phyloP scores from a whole-genome alignment of 495 filamentous ascomycete species.

The Articulospora tetracladia region DNA sequence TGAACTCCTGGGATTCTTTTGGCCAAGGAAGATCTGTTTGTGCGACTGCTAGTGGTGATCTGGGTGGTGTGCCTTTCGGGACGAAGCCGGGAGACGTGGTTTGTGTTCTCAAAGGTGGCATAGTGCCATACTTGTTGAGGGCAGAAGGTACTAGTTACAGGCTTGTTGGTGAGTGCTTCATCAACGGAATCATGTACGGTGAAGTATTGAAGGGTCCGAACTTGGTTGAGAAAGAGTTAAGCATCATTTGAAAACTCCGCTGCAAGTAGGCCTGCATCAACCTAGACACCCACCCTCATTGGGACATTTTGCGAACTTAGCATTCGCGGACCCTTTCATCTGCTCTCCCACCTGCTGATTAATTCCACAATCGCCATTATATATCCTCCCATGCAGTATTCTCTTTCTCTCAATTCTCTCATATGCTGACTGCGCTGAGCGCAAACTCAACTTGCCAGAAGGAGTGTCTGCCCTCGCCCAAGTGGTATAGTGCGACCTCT shows the following conservation, averaged over 20 bases:
- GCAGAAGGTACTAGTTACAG: neutral
- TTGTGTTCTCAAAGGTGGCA: neutral
- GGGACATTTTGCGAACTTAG: no score
- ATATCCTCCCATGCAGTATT: no score
- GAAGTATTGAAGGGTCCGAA: neutral
- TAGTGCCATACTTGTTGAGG: neutral
- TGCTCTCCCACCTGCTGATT: no score
- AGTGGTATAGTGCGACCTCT: no score
- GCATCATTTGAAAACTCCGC: neutral
- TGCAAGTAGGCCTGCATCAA: no score
- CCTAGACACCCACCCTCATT: no score
- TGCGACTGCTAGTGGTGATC: neutral
- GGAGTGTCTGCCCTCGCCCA: no score
- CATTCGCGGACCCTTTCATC: no score
- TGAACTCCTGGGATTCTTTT: neutral
- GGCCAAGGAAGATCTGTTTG: neutral
- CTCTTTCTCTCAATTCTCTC: no score
- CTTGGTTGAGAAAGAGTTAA: neutral
- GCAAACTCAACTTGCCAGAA: no score
- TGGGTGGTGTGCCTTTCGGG: neutral
- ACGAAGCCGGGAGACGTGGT: conserved; percentile 1
- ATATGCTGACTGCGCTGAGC: no score
- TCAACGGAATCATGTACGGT: neutral
- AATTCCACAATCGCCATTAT: no score
- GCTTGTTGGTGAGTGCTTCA: conserved; percentile 1